Evolutionary conservation across 768 basidiomycete genomes (phyloP).

Genomic region (Artomyces pyxidatus): DNA sequence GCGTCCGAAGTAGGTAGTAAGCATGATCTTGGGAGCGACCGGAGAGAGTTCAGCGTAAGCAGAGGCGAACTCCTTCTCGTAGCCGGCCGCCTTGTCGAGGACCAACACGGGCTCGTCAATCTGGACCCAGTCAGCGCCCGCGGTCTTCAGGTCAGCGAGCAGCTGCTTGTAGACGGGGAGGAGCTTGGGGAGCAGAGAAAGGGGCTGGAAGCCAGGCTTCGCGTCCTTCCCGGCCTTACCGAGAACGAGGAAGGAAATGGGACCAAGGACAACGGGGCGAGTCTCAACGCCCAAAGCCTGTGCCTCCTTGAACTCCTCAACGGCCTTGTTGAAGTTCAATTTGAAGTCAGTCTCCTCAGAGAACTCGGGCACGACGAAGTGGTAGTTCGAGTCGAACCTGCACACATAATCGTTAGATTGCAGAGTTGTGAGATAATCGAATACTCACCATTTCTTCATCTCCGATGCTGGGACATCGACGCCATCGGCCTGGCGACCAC

Average conservation of each 20-base stretch:
- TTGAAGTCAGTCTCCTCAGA: slow-evolving; percentile 89
- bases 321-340: slow-evolving; percentile 90
- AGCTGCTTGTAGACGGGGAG: slow-evolving; percentile 89
- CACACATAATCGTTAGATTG: slow-evolving; percentile 5
- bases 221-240: slow-evolving; percentile 88
- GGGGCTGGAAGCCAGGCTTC: slow-evolving; percentile 76
- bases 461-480: slow-evolving; percentile 97
- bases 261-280: slow-evolving; percentile 93
- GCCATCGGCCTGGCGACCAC: slow-evolving; percentile 88
- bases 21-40: slow-evolving; percentile 83
- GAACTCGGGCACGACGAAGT: slow-evolving; percentile 96
- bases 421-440: background rate
- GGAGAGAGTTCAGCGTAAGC: slow-evolving; percentile 78
- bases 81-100: slow-evolving; percentile 70
- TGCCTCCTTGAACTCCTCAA: slow-evolving; percentile 92
- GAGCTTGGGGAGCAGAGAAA: slow-evolving; percentile 83
- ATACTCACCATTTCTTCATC: slow-evolving; percentile 97
- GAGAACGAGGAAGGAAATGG: slow-evolving; percentile 89
- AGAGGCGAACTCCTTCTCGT: slow-evolving; percentile 71
- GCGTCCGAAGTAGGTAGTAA: slow-evolving; percentile 96
- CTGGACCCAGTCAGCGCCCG: slow-evolving; percentile 93
- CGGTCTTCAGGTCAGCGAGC: slow-evolving; percentile 82
- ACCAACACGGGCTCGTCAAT: slow-evolving; percentile 96
- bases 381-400: slow-evolving; percentile 99
- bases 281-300: slow-evolving; percentile 82